Conservation (phyloP, 2,329 filamentous ascomycete genomes). For the Paecilomyces sp. region DNA sequence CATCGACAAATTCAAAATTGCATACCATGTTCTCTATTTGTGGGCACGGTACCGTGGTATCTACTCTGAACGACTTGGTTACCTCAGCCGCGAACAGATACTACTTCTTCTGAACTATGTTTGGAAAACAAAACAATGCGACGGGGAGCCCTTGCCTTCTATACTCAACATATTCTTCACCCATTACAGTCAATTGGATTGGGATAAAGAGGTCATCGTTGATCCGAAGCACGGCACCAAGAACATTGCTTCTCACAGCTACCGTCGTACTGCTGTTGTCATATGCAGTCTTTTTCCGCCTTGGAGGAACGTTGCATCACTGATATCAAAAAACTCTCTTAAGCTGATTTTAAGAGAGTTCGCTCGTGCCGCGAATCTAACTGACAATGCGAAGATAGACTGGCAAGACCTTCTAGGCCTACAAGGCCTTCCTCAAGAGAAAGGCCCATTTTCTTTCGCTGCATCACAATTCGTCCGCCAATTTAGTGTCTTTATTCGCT, state of each 20-base stretch:
- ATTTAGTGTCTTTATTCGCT: not conserved
- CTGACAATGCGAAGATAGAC: not conserved
- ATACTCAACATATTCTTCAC: slow-evolving; percentile 46
- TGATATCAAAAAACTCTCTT: not conserved
- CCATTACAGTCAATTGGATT: not conserved
- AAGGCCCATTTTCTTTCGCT: not conserved
- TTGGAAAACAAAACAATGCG: slow-evolving; percentile 46
- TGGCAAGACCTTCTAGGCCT: not conserved
- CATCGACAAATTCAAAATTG: slow-evolving; percentile 49
- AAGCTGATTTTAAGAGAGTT: not conserved
- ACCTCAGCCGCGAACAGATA: slow-evolving; percentile 59
- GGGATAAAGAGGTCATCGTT: not conserved
- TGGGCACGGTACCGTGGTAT: slow-evolving; percentile 58
- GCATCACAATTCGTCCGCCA: not conserved
- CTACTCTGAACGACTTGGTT: slow-evolving; percentile 59
- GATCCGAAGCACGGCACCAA: not conserved
- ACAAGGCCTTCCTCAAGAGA: not conserved
- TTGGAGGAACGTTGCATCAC: not conserved
- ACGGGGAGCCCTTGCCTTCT: slow-evolving; percentile 33
- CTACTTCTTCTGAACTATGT: slow-evolving; percentile 55
- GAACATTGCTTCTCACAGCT: not conserved
- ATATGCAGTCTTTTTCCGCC: not conserved
- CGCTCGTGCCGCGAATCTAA: not conserved
- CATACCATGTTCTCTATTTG: slow-evolving; percentile 53
- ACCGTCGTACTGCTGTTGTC: not conserved